A percentile compares a stretch with the other conserved stretches of the same genome.
Evolutionary conservation across 371 early-diverging fungal genomes (phyloP).

Genomic region (Mortierella sp.): DNA sequence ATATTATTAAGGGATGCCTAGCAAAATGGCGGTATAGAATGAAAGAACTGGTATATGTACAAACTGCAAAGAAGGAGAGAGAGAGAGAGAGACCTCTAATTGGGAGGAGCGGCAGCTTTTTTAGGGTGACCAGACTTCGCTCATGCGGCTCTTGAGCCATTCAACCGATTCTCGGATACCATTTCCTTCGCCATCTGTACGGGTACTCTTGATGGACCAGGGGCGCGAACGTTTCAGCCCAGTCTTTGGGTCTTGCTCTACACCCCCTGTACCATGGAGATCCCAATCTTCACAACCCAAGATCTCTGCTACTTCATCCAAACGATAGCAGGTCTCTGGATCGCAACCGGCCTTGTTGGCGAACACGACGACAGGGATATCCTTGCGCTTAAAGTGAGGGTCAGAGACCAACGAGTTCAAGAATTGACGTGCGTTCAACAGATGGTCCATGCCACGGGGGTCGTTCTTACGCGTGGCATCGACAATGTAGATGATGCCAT

Average conservation of each 20-base stretch:
- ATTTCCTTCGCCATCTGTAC: conserved; percentile 41
- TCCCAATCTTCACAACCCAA: conserved; percentile 54
- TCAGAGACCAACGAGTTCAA: conserved; percentile 33
- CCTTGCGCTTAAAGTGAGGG: conserved; percentile 29
- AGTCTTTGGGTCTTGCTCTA: background rate
- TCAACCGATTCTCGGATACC: conserved; percentile 47
- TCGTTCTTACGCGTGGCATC: conserved; percentile 53
- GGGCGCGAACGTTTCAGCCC: conserved; percentile 16
- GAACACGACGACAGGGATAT: conserved; percentile 51
- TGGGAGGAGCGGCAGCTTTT: background rate
- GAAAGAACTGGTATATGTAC: background rate
- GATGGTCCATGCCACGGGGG: conserved; percentile 48
- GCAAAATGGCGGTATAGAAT: background rate
- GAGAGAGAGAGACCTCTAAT: too few relatives aligned
- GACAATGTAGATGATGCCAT: conserved; percentile 51
- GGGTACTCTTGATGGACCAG: conserved; percentile 54
- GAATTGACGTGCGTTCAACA: conserved; percentile 47
- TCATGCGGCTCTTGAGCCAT: conserved; percentile 54
- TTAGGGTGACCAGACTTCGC: conserved; percentile 49
- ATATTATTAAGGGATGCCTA: too few relatives aligned
- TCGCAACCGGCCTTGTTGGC: conserved; percentile 52
- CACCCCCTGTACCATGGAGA: background rate
- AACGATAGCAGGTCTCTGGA: conserved; percentile 42
- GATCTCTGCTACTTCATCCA: conserved; percentile 53
- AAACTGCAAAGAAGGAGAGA: too few relatives aligned